phyloP scores from a whole-genome alignment of 768 basidiomycete species.

The Mycena maculata region DNA sequence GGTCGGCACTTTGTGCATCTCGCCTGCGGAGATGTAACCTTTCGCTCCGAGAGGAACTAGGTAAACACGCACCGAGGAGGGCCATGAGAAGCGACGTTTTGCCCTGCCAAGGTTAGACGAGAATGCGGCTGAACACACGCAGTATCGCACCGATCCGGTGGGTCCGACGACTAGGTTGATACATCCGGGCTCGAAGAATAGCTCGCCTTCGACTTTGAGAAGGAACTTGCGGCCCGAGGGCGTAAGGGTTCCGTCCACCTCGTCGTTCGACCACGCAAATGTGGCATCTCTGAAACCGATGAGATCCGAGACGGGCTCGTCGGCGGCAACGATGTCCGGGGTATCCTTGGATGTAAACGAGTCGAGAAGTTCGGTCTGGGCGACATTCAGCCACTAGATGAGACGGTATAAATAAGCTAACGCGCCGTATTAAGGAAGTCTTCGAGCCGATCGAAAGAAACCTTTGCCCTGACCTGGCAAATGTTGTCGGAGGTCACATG shows the following conservation, averaged over 20 bases:
- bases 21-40: slow-evolving; percentile 48
- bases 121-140: neutral
- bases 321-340: slow-evolving; percentile 16
- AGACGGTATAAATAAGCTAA: neutral
- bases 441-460: slow-evolving; percentile 69
- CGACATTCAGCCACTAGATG: neutral
- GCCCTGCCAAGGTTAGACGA: slow-evolving; percentile 43
- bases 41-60: neutral
- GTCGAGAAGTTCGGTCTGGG: slow-evolving; percentile 63
- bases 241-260: slow-evolving; percentile 40
- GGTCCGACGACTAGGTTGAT: slow-evolving; percentile 73
- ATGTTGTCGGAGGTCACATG: too few species aligned
- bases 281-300: slow-evolving; percentile 66
- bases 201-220: slow-evolving; percentile 63
- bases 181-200: slow-evolving; percentile 63
- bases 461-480: slow-evolving; percentile 61
- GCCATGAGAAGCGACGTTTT: slow-evolving; percentile 79
- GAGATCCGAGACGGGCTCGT: slow-evolving; percentile 35
- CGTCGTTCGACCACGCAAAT: slow-evolving; percentile 66
- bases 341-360: slow-evolving; percentile 45
- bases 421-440: slow-evolving; percentile 54
- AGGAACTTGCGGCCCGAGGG: slow-evolving; percentile 60
- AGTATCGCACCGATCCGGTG: slow-evolving; percentile 55
- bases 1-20: slow-evolving; percentile 72
- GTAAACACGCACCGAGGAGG: slow-evolving; percentile 51